A percentile compares a stretch with the other conserved stretches of the same genome.
phyloP scores from a whole-genome alignment of 768 basidiomycete species.

The Podaxis sp. region DNA sequence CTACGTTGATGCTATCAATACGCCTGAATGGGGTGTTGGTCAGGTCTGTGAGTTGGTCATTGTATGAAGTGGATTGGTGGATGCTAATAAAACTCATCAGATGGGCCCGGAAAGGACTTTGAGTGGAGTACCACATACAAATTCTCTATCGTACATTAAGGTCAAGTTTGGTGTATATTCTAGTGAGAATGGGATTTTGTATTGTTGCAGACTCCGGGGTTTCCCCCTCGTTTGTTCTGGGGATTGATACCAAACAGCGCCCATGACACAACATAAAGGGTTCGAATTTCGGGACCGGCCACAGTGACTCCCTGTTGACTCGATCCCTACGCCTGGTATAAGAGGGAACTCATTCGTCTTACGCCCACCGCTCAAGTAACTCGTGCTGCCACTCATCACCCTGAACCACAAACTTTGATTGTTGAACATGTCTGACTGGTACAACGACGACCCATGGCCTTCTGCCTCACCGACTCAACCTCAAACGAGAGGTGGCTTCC shows the following conservation, averaged over 20 bases:
- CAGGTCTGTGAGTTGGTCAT: conserved; percentile 44
- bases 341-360: no score
- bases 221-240: no score
- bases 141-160: conserved; percentile 34
- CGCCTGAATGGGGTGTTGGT: conserved; percentile 51
- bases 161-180: no score
- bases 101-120: conserved; percentile 40
- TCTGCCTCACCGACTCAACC: background rate
- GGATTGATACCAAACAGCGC: background rate
- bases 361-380: background rate
- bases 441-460: background rate
- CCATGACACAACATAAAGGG: background rate
- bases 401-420: background rate
- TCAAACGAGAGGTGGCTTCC: background rate
- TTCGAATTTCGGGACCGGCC: no score
- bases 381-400: background rate
- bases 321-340: conserved; percentile 31
- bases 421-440: background rate
- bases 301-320: background rate
- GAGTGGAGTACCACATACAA: conserved; percentile 47
- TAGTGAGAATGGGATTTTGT: no score
- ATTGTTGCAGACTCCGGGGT: no score
- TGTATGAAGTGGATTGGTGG: background rate
- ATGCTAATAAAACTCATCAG: conserved; percentile 22
- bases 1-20: conserved; percentile 54